Percentiles rank a stretch among this genome's conserved stretches.
These are phyloP conservation scores for Didymella exigua DNA, from an alignment of 2,329 filamentous ascomycete species.

Conservation along the genomic window DNA sequence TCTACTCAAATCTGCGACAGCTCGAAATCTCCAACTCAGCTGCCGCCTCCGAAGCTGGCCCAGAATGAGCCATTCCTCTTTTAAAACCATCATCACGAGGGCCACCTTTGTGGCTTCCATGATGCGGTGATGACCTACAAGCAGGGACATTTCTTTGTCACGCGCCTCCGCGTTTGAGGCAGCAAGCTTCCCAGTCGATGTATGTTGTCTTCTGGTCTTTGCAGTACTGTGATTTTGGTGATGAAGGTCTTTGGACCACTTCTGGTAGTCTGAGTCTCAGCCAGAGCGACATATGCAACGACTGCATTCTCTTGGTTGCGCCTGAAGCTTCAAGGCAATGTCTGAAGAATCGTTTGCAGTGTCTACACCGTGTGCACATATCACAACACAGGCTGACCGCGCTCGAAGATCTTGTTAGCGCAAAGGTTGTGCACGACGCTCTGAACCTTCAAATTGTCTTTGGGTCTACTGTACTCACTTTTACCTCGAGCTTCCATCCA, in stretches of 20 bases:
- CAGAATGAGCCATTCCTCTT: conserved; percentile 69
- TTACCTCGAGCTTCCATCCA: no score
- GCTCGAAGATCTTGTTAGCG: not conserved
- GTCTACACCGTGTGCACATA: not conserved
- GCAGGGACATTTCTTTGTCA: conserved; percentile 60
- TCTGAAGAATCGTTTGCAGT: conserved; percentile 30
- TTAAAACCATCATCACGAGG: conserved; percentile 85
- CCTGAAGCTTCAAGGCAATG: conserved; percentile 46
- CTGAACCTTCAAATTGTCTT: no score
- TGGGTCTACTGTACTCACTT: no score
- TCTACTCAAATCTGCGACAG: conserved; percentile 77
- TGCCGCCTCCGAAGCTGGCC: conserved; percentile 74
- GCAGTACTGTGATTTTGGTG: conserved; percentile 22
- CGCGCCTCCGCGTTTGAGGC: conserved; percentile 31
- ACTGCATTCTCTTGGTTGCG: conserved; percentile 44
- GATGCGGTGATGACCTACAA: conserved; percentile 72
- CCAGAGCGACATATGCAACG: conserved; percentile 43
- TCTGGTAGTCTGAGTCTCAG: conserved; percentile 49
- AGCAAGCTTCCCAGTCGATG: conserved; percentile 1
- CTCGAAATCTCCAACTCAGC: conserved; percentile 62
- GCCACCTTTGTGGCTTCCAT: conserved; percentile 65
- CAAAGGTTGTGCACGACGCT: no score
- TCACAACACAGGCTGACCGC: not conserved
- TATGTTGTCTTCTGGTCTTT: conserved; percentile 12
- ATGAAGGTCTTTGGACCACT: conserved; percentile 47